Base-by-base conservation (phyloP, 2,329 filamentous ascomycete species). In the Arthrobotrys musiformis region DNA sequence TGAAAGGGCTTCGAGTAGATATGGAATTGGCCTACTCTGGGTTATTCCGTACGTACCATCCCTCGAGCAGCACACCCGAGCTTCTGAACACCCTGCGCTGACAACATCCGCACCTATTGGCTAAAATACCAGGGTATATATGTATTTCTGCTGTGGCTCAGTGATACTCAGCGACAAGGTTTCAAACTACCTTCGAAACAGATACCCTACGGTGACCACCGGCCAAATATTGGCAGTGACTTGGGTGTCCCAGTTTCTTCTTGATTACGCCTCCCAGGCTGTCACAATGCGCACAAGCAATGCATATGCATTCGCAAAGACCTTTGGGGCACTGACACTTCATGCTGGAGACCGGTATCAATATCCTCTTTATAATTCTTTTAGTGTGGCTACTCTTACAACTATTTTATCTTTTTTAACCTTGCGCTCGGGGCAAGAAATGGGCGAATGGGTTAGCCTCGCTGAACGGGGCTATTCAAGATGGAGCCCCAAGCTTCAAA, bases 141-240 rank as follows among this genome's bases (percentile, higher is more conserved):
- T 62, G 54, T 70, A 70, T 46, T 70, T 70, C 42, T 63, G 56
- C 44, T 70, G 67, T 50, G 44, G 56, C 50, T 70, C 67, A n/a
- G 61, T 33, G 11, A 9, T 54, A 35, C 35, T 54, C 2, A 33
- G 46, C 9, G 44, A 48, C 26, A 44, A 33, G 24, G 19, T 63
- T 54, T 15, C 46, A 17, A 19, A 11, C 13, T 33, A 44, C 19
- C 33, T 62, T 8, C 33, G 46, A 33, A 17, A 28, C 9, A 54
- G 35, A 11, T 15, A 24, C 42, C 30, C 54, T 28, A 44, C 37
- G 28, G 44, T 54, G 35, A 22, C 56, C n/a, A 30, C 30, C 1
- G 5, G 33, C 15, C 2, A 28, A 42, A 52, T 19, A 11, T 11
- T 40, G 8, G n/a, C 44, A 13, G 42, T 13, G 15, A 54, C 61